Base-by-base conservation (phyloP, 2,329 filamentous ascomycete genomes). In the Bipolaris sorokiniana region DNA sequence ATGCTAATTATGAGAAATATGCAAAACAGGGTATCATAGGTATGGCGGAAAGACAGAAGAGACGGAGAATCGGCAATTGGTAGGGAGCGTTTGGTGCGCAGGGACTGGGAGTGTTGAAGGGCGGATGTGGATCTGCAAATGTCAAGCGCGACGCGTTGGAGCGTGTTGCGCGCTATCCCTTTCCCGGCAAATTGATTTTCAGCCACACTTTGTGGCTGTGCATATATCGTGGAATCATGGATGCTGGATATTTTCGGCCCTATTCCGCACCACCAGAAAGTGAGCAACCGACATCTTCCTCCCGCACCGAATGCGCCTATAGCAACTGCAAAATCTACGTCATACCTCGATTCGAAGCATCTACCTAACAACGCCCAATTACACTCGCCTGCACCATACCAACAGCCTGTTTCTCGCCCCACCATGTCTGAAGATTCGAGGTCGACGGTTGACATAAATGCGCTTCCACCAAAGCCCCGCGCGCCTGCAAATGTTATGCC, bases 401-500 rank as follows among this genome's bases (percentile, higher is more conserved):
- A 26, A 7, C 23, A 18, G 9, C 41, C 41, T 62, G 53, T 61
- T 57, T 63, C 62, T 61, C 65, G 59, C 62, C 62, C 57, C 66
- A 69, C 63, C 58, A 82, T 82, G 80, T 77, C 79, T 47, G 79
- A 80, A 76, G 78, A 81, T 61, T 78, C 78, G 53, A 70, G 77
- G 70, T 70, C 79, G 54, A 50, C 63, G 44, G 55, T 63, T 26
- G 62, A 64, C 54, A 49, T 63, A 44, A 61, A 64, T 50, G 54
- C 62, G 58, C 54, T 56, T 42, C 60, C 60, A 10, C 58, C 64
- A 22, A 61, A 54, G n/a, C 65, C 67, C 20, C 69, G 60, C 42
- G 64, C 60, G 20, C 74, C 71, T 20, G 71, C 75, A 51, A 75
- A 76, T 49, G 62, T 68, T 42, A 72, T 88, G 73, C 80, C 86